Conservation (phyloP, 805 yeast genomes). For the Hanseniaspora nectarophila region DNA sequence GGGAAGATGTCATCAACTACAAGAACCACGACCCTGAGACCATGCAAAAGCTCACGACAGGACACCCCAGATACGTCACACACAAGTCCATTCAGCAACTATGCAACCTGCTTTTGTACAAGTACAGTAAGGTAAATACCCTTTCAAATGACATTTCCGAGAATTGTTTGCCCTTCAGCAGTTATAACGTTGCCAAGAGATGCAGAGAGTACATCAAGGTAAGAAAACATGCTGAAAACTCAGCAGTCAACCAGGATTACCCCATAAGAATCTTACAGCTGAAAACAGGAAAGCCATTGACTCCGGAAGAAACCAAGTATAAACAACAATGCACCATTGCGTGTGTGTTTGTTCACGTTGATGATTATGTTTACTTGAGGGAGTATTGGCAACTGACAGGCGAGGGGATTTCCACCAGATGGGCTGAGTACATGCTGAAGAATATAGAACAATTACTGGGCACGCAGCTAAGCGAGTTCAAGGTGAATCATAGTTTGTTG, state of each 20-base stretch:
- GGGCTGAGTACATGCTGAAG: constrained; percentile 71
- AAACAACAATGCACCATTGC: constrained; percentile 60
- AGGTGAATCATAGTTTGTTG: background rate
- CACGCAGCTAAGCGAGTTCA: background rate
- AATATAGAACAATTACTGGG: constrained; percentile 31
- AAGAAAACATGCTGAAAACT: constrained; percentile 25
- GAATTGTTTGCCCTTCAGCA: constrained; percentile 60
- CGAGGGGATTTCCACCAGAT: constrained; percentile 85
- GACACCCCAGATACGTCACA: constrained; percentile 78
- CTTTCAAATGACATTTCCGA: constrained; percentile 4
- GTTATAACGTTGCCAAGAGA: constrained; percentile 65
- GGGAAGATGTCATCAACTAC: constrained; percentile 87
- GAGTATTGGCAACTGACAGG: constrained; percentile 96
- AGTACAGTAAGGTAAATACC: constrained; percentile 74
- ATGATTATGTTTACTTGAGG: constrained; percentile 53
- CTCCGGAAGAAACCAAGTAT: constrained; percentile 45
- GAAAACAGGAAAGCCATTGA: constrained; percentile 55
- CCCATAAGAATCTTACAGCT: constrained; percentile 57
- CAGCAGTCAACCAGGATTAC: constrained; percentile 16
- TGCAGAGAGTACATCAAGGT: constrained; percentile 66
- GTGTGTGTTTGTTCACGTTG: constrained; percentile 61
- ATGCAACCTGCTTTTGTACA: constrained; percentile 41
- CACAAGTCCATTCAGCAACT: constrained; percentile 52
- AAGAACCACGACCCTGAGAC: constrained; percentile 84
- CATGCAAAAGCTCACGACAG: constrained; percentile 62